A percentile compares a stretch with the other conserved stretches of the same genome.
These are phyloP conservation scores for Lumnitzera racemosa DNA, from an alignment of 345 rosid species.

Conservation along the genomic window DNA sequence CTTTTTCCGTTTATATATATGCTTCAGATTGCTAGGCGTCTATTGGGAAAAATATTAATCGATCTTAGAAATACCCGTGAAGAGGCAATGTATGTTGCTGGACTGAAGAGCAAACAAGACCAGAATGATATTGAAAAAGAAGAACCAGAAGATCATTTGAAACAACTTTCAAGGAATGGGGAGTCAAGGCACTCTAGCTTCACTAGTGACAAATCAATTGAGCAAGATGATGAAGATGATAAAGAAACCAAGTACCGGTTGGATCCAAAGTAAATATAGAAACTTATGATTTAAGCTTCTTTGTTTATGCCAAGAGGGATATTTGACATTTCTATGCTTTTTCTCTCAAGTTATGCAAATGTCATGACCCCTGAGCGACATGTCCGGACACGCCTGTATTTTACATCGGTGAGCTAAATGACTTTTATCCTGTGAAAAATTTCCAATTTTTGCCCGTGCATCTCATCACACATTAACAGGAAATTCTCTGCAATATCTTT, in stretches of 20 bases:
- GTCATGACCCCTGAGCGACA: constrained; percentile 99
- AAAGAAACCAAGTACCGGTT: constrained; percentile 91
- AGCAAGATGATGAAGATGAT: constrained; percentile 88
- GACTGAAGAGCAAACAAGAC: constrained; percentile 67
- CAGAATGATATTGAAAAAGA: constrained; percentile 45
- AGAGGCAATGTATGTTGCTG: constrained; percentile 93
- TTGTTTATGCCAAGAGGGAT: neutral
- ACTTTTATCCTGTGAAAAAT: neutral
- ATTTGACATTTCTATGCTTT: constrained; percentile 7
- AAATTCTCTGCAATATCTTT: neutral
- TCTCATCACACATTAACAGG: neutral
- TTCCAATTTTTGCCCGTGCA: neutral
- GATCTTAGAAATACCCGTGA: constrained; percentile 96
- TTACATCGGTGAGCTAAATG: constrained; percentile 79
- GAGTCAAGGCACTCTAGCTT: constrained; percentile 53
- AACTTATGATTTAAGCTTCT: constrained; percentile 5
- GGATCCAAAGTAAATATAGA: constrained; percentile 71
- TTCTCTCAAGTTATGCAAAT: constrained; percentile 75
- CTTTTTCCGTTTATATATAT: constrained; percentile 1
- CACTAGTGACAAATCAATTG: constrained; percentile 56
- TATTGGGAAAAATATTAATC: constrained; percentile 94
- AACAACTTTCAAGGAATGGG: constrained; percentile 41
- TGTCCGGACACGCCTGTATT: constrained; percentile 94
- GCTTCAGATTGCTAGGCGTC: constrained; percentile 79
- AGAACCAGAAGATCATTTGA: constrained; percentile 41